These are phyloP conservation scores for Epichloe typhina DNA, from an alignment of 2,329 filamentous ascomycete genomes.

Conservation along the genomic window DNA sequence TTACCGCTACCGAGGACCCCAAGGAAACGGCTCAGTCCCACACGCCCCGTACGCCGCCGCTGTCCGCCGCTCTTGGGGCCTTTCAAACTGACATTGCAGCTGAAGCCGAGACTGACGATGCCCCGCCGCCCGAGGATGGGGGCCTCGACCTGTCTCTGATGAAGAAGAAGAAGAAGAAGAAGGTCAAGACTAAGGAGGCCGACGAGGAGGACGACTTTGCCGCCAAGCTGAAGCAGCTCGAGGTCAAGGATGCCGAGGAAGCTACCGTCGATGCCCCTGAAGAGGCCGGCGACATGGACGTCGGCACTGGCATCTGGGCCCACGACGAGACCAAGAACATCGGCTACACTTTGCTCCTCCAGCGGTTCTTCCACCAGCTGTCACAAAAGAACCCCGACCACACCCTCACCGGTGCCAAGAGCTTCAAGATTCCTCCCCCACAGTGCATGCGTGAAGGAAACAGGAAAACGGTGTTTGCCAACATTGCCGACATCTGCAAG, in stretches of 20 bases:
- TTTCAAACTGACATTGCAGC: constrained; percentile 35
- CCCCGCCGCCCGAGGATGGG: constrained; percentile 35
- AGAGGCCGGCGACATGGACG: constrained; percentile 65
- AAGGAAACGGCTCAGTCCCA: constrained; percentile 76
- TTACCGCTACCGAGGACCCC: constrained; percentile 58
- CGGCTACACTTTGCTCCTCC: constrained; percentile 73
- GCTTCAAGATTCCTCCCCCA: constrained; percentile 99
- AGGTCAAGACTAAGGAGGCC: constrained; percentile 42
- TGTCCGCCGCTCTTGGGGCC: constrained; percentile 39
- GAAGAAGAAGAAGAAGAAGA: constrained; percentile 89
- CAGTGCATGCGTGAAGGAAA: constrained; percentile 99
- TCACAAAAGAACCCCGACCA: constrained; percentile 96
- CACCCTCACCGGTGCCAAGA: constrained; percentile 74
- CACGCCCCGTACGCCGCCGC: constrained; percentile 51
- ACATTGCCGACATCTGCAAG: constrained; percentile 97
- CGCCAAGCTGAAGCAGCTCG: constrained; percentile 47
- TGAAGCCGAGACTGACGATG: constrained; percentile 32
- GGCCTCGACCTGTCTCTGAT: constrained; percentile 50
- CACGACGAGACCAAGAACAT: constrained; percentile 69
- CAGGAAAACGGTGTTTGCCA: constrained; percentile 99
- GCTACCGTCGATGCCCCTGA: constrained; percentile 33
- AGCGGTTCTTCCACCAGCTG: constrained; percentile 87
- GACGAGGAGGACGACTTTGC: constrained; percentile 52
- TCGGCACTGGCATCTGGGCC: constrained; percentile 80
- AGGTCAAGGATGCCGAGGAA: constrained; percentile 53